Conservation (phyloP, 164 flowering plant species). For the Hamamelis virginiana region DNA sequence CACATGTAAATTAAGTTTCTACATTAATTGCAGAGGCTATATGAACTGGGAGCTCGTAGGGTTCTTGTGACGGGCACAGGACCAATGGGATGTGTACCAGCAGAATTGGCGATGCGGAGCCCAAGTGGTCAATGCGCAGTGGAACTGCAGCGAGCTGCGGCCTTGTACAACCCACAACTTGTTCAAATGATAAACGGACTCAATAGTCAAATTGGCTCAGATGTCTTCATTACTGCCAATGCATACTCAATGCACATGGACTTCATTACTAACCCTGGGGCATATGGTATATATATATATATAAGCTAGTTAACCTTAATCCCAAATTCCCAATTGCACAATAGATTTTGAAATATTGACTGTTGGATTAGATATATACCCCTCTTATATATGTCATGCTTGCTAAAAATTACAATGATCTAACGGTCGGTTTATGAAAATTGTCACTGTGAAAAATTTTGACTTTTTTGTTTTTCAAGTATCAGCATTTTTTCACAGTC, state of each 20-base stretch:
- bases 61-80: slow-evolving; percentile 12
- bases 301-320: no score
- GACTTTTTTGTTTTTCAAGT: no score
- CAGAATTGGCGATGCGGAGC: slow-evolving; percentile 8
- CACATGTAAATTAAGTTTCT: not conserved
- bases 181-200: not conserved
- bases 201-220: slow-evolving; percentile 4
- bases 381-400: no score
- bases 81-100: slow-evolving; percentile 11
- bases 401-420: no score
- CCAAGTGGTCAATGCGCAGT: slow-evolving; percentile 3
- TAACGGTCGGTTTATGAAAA: no score
- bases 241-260: slow-evolving; percentile 9
- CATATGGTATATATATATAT: slow-evolving; percentile 3
- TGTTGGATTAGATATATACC: no score
- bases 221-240: slow-evolving; percentile 3
- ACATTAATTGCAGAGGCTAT: slow-evolving; percentile 2
- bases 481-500: no score
- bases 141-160: slow-evolving; percentile 2
- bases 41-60: slow-evolving; percentile 7
- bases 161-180: slow-evolving; percentile 14
- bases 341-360: no score
- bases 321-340: no score
- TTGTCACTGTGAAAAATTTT: no score
- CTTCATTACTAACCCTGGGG: slow-evolving; percentile 4